Evolutionary conservation across 176 grass and related monocot genomes (phyloP), one percentile per base, ranked within the genome.

Genomic region (Raddia guianensis): DNA sequence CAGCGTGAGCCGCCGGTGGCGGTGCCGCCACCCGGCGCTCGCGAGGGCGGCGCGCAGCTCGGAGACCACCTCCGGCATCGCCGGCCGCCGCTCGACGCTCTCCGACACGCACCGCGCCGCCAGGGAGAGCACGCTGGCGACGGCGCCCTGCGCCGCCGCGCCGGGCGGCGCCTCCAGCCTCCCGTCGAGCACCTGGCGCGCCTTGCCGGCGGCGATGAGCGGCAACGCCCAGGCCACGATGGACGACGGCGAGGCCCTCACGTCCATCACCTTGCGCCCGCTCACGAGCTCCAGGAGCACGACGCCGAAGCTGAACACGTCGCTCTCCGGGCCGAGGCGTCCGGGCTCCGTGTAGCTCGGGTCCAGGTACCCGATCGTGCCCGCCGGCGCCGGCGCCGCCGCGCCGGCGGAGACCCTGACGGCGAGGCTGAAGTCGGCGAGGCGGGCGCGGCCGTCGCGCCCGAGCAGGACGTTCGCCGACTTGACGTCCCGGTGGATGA

Each of bases 281-380:
- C 95, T 98, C n/a, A 91, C n/a, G 55, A 98, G 88, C 90, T 98
- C 95, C 66, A 98, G 77, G 49, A 95, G 80, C 59, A 98, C 86
- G 43, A 95, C 90, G 27, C 95, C 95, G 80, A 98, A 95, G 90
- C 96, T 98, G 74, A 93, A 98, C 84, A 98, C 96, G 67, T 98
- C 96, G 81, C 83, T 98, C 79, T 89, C 82, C 0, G 92, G 96
- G 18, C 92, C 92, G 10, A 95, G 80, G 12, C 86, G 51, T 0
- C 75, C 86, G 0, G 96, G 84, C 77, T 98, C 92, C 9, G 92
- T 89, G 84, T 98, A 98, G 49, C 86, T 71, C 37, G 96, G 96
- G 89, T 98, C 96, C n/a, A 98, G 81, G 92, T 95, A 98, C 46
- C 92, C 96, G 59, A 98, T 95, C n/a, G 96, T 98, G 44, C 96